Evolutionary conservation across 306 rosid genomes (phyloP), one percentile per base, ranked within the genome.

Genomic region (Abrus precatorius): DNA sequence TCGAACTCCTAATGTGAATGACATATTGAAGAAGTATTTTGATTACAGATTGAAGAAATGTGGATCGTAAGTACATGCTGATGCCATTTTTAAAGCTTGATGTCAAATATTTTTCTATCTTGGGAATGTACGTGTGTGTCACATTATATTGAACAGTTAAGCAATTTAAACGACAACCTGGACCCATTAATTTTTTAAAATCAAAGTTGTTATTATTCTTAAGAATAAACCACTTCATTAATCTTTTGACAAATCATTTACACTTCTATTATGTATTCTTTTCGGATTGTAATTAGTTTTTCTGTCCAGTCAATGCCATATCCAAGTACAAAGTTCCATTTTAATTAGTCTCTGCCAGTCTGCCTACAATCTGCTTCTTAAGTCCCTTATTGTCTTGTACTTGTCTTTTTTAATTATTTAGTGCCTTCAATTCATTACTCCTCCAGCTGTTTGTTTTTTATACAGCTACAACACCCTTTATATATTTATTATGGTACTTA

Each of bases 1-100:
- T 14, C 94, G 99, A 3, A 69, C 81, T 55, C 99, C 95, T 70
- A 95, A 84, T 84, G 94, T 93, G 36, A 91, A 88, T 48, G 93
- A 91, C 80, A 90, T 93, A 81, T 49, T 93, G 85, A 83, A 85
- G 83, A 89, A 86, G 38, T 95, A 95, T 86, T 80, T 85, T 64
- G 94, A 89, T 66, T 83, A 86, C 88, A 87, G 86, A 85, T 61
- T 75, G 63, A 89, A 88, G 87, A 91, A 89, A 85, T 89, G 86
- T 85, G 97, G 85, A 74, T 33, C 7, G 97, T 93, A 91, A 93
- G 99, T 89, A 69, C 78, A 69, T 72, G 63, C 78, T 52, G 64
- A 64, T 62, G 44, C 80, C 75, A 36, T 5, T 57, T 41, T 68
- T 66, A 54, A n/a, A 78, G 69, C 62, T 67, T 68, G 36, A n/a